phyloP scores from a whole-genome alignment of 1,139 yeast species.

The Suhomyces ambrosiae region DNA sequence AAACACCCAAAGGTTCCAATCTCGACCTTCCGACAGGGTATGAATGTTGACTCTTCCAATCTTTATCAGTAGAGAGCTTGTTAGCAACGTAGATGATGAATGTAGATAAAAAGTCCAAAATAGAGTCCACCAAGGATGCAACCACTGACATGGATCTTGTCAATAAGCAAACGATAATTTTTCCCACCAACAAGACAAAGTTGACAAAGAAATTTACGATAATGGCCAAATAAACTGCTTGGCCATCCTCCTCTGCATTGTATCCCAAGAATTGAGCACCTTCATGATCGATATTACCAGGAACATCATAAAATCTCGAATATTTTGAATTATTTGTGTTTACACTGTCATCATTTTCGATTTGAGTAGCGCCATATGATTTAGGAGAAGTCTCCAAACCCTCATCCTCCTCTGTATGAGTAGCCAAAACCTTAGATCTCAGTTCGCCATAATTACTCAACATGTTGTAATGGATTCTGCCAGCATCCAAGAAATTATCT shows the following conservation, averaged over 20 bases:
- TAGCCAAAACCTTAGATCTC: conserved; percentile 27
- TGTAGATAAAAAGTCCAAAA: conserved; percentile 73
- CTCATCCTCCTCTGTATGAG: conserved; percentile 27
- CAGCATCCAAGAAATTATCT: conserved; percentile 70
- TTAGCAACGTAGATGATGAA: conserved; percentile 70
- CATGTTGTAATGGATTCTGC: conserved; percentile 63
- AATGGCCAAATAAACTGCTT: conserved; percentile 60
- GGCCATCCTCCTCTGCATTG: conserved; percentile 43
- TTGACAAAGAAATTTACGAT: conserved; percentile 66
- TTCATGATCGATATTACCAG: conserved; percentile 60
- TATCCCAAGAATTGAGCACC: conserved; percentile 56
- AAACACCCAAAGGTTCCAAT: conserved; percentile 76
- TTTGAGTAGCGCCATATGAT: neutral
- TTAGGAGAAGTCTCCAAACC: conserved; percentile 7
- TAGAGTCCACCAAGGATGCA: conserved; percentile 78
- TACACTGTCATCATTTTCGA: conserved; percentile 7
- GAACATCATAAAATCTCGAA: conserved; percentile 48
- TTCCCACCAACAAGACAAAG: conserved; percentile 61
- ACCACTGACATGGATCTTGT: conserved; percentile 73
- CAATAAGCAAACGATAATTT: conserved; percentile 59
- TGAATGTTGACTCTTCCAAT: conserved; percentile 49
- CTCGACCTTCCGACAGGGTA: conserved; percentile 75
- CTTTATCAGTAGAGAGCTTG: conserved; percentile 55
- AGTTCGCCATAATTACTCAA: conserved; percentile 57
- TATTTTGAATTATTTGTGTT: conserved; percentile 20